Evolutionary conservation across 164 flowering plant species (phyloP).

Genomic region (Cinnamomum micranthum): DNA sequence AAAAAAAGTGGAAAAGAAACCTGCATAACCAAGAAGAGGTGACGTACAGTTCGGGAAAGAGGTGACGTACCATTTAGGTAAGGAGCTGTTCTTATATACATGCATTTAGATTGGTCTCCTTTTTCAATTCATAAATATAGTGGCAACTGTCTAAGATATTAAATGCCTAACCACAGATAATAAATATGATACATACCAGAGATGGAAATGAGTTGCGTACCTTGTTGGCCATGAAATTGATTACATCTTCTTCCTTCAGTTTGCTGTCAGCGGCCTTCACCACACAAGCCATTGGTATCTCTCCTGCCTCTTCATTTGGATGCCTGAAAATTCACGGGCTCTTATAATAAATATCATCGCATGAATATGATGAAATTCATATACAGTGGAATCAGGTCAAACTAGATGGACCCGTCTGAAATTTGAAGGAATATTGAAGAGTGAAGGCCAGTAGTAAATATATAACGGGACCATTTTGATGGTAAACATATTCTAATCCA

Average conservation of each 20-base stretch:
- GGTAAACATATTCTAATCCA: no score
- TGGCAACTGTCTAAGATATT: neutral
- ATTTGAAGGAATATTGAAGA: no score
- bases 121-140: neutral
- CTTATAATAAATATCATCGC: no score
- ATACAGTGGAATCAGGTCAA: no score
- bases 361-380: no score
- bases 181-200: neutral
- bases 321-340: conserved; percentile 11
- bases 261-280: conserved; percentile 13
- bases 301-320: conserved; percentile 28
- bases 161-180: neutral
- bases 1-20: no score
- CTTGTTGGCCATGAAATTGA: conserved; percentile 24
- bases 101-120: neutral
- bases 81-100: neutral
- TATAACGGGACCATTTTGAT: no score
- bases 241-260: conserved; percentile 18
- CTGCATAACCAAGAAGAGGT: neutral
- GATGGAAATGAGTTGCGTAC: conserved; percentile 6
- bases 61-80: no score
- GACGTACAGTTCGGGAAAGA: no score
- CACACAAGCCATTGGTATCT: conserved; percentile 32
- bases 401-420: no score
- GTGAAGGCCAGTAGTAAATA: no score